A percentile compares a stretch with the other conserved stretches of the same genome.
Evolutionary conservation across 2,329 filamentous ascomycete species (phyloP).

Genomic region (Thielaviopsis euricoi): DNA sequence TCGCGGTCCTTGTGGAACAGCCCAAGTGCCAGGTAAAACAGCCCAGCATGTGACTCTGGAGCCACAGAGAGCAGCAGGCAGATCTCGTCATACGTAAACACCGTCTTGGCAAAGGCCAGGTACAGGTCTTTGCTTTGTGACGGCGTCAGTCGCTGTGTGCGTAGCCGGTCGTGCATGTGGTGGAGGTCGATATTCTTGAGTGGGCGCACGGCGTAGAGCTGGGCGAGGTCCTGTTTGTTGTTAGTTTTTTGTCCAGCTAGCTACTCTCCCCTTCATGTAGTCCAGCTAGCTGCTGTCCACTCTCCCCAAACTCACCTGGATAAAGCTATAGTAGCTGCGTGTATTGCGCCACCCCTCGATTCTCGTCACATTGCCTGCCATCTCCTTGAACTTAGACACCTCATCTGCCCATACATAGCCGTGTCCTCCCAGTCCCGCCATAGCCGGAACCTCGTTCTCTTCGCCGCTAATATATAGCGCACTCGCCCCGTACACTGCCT

Average conservation of each 20-base stretch:
- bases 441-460: conserved; percentile 44
- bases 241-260: neutral
- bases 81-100: conserved; percentile 70
- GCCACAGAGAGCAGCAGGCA: conserved; percentile 69
- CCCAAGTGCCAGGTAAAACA: conserved; percentile 83
- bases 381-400: conserved; percentile 59
- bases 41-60: conserved; percentile 68
- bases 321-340: conserved; percentile 86
- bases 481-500: conserved; percentile 84
- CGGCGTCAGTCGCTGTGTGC: conserved; percentile 62
- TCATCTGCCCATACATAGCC: conserved; percentile 94
- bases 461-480: conserved; percentile 73
- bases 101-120: conserved; percentile 56
- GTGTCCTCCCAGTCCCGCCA: conserved; percentile 52
- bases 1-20: conserved; percentile 78
- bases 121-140: conserved; percentile 73
- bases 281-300: neutral
- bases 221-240: conserved; percentile 41
- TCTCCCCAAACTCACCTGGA: conserved; percentile 40
- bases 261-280: neutral
- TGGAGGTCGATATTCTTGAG: conserved; percentile 73
- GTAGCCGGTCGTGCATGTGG: conserved; percentile 82
- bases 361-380: conserved; percentile 78
- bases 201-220: conserved; percentile 46
- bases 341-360: conserved; percentile 97